Evolutionary conservation across 805 yeast genomes (phyloP).

Genomic region (Myxozyma nipponensis): DNA sequence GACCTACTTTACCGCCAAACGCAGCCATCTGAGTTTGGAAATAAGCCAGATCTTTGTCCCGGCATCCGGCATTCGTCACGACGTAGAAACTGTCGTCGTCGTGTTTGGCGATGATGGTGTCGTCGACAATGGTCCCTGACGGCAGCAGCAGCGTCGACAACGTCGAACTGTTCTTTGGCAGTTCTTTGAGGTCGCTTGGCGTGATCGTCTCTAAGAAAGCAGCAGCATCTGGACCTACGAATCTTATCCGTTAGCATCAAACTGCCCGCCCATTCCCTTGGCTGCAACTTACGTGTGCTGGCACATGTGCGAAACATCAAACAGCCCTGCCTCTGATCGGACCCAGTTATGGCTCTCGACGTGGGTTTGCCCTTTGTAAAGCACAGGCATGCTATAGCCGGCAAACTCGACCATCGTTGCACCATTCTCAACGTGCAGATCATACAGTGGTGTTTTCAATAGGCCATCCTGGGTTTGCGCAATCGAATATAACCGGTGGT

Average conservation of each 20-base stretch:
- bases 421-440: slow-evolving; percentile 69
- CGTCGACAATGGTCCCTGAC: slow-evolving; percentile 89
- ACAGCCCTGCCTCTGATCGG: slow-evolving; percentile 78
- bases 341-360: slow-evolving; percentile 95
- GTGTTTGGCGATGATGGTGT: slow-evolving; percentile 83
- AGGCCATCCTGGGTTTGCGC: slow-evolving; percentile 9
- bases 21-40: slow-evolving; percentile 41
- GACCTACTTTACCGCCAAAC: slow-evolving; percentile 29
- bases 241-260: slow-evolving; percentile 32
- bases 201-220: slow-evolving; percentile 72
- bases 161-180: slow-evolving; percentile 60
- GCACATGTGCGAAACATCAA: slow-evolving; percentile 96
- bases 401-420: slow-evolving; percentile 96
- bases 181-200: slow-evolving; percentile 72
- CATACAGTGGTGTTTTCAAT: slow-evolving; percentile 70
- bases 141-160: slow-evolving; percentile 66
- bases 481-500: background rate
- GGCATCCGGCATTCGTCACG: slow-evolving; percentile 95
- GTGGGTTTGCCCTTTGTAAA: slow-evolving; percentile 73
- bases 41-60: slow-evolving; percentile 72
- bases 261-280: background rate
- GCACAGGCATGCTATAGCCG: slow-evolving; percentile 92
- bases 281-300: slow-evolving; percentile 52
- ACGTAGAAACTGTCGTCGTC: slow-evolving; percentile 68
- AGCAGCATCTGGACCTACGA: slow-evolving; percentile 65